These are phyloP conservation scores for Xenosphaeropsis pyriputrescens DNA, from an alignment of 2,329 filamentous ascomycete genomes.

Conservation along the genomic window DNA sequence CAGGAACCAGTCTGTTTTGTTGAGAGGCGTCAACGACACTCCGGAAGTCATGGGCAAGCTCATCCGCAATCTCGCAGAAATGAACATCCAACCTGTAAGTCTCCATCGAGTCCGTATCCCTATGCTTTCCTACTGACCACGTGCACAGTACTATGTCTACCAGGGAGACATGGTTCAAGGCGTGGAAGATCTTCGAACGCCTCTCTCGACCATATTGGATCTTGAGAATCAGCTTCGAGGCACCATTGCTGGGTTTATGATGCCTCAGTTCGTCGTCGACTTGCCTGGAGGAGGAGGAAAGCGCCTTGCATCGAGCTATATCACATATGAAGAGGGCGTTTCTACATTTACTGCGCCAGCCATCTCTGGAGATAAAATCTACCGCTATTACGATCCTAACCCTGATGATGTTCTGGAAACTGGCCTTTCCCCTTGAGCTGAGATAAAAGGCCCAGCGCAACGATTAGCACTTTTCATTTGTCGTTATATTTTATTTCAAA, in stretches of 20 bases:
- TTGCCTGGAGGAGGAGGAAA: slow-evolving; percentile 50
- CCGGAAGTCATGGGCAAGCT: slow-evolving; percentile 34
- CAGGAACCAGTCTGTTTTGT: slow-evolving; percentile 44
- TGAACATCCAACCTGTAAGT: slow-evolving; percentile 39
- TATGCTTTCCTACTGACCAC: background rate
- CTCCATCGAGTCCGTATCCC: background rate
- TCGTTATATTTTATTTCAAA: no score
- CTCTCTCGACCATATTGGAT: slow-evolving; percentile 39
- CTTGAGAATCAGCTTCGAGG: slow-evolving; percentile 43
- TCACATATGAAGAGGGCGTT: slow-evolving; percentile 36
- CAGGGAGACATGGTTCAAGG: slow-evolving; percentile 47
- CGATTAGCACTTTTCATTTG: no score
- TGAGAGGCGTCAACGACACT: slow-evolving; percentile 43
- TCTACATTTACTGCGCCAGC: slow-evolving; percentile 41
- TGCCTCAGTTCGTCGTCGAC: slow-evolving; percentile 47
- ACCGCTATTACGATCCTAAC: slow-evolving; percentile 41
- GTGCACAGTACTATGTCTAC: slow-evolving; percentile 45
- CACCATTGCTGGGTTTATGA: slow-evolving; percentile 46
- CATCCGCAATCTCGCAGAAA: slow-evolving; percentile 36
- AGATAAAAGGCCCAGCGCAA: no score
- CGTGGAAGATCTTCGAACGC: slow-evolving; percentile 47
- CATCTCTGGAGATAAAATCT: slow-evolving; percentile 31
- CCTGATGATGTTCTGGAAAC: background rate
- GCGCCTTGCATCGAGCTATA: slow-evolving; percentile 35
- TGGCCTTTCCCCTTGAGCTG: no score